Base-by-base conservation (phyloP, 306 rosid genomes). In the Trifolium subterraneum region DNA sequence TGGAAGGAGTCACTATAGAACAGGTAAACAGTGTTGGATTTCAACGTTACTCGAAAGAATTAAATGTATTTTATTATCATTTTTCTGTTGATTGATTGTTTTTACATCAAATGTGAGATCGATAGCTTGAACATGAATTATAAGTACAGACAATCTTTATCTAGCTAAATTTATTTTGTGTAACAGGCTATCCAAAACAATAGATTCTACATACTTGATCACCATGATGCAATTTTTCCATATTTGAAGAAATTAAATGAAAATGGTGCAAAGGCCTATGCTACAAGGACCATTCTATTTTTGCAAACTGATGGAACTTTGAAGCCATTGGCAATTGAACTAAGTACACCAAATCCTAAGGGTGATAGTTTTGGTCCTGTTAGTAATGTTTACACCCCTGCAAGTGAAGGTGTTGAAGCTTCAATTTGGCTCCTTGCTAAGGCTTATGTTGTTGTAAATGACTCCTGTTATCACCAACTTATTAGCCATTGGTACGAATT, bases 381-480 rank as follows among this genome's bases (percentile, higher is more conserved):
- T 41, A 85, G 89, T 20, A 63, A 78, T 58, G 89, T 88, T 20
- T 89, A 82, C 64, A 33, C 78, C 1, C 93, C 93, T 12, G 69
- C 89, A 55, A 77, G 64, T 3, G 55, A 85, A 20, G 96, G 96
- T 35, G 90, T 82, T 16, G 89, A 88, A 12, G 72, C 79, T 29
- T 70, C 64, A 25, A 66, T 87, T 76, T 90, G 96, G 96, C 84
- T 67, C 16, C 84, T 90, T 81, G 98, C 98, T 69, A 91, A 91
- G 75, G 86, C 90, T 64, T 97, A 88, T 79, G 98, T 89, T 67
- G 86, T 89, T 79, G 91, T 97, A 29, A 96, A 93, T 73, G 97
- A 93, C 83, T 76, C 97, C 39, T 90, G 92, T 50, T 80, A 87
- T 83, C 98, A 93, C 74, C 97, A 93, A 68, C 97, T 93, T 69